phyloP scores from a whole-genome alignment of 164 flowering plant genomes.

The Santalum album region DNA sequence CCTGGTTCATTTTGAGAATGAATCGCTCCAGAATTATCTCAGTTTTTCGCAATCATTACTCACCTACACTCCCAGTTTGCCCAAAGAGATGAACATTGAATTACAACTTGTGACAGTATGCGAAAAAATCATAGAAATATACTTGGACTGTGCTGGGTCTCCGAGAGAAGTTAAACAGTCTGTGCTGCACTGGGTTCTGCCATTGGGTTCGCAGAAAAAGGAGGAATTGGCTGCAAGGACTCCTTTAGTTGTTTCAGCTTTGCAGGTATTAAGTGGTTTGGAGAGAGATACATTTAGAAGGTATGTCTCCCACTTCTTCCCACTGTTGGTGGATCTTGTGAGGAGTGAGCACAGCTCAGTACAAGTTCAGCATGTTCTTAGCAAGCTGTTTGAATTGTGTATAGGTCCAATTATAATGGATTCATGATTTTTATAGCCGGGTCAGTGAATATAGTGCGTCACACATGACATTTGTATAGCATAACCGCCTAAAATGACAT shows the following conservation, averaged over 20 bases:
- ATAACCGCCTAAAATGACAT: too few species aligned
- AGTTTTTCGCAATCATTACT: slow-evolving; percentile 49
- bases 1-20: slow-evolving; percentile 83
- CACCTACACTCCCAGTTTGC: slow-evolving; percentile 24
- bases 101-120: slow-evolving; percentile 50
- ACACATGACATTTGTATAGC: too few species aligned
- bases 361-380: slow-evolving; percentile 61
- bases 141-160: slow-evolving; percentile 53
- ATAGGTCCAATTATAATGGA: slow-evolving; percentile 73
- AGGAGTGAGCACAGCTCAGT: slow-evolving; percentile 83
- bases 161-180: slow-evolving; percentile 17
- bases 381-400: slow-evolving; percentile 59
- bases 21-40: slow-evolving; percentile 59
- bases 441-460: too few species aligned
- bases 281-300: slow-evolving; percentile 46
- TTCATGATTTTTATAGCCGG: too few species aligned
- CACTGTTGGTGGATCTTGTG: slow-evolving; percentile 70
- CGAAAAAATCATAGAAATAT: slow-evolving; percentile 51
- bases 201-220: slow-evolving; percentile 71
- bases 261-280: slow-evolving; percentile 47
- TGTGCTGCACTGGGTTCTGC: slow-evolving; percentile 51
- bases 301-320: slow-evolving; percentile 53
- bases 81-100: slow-evolving; percentile 52
- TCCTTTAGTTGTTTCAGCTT: slow-evolving; percentile 48
- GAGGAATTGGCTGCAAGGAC: slow-evolving; percentile 88